Conservation (phyloP, 176 grass and related monocot species). For the Triticum monococcum region DNA sequence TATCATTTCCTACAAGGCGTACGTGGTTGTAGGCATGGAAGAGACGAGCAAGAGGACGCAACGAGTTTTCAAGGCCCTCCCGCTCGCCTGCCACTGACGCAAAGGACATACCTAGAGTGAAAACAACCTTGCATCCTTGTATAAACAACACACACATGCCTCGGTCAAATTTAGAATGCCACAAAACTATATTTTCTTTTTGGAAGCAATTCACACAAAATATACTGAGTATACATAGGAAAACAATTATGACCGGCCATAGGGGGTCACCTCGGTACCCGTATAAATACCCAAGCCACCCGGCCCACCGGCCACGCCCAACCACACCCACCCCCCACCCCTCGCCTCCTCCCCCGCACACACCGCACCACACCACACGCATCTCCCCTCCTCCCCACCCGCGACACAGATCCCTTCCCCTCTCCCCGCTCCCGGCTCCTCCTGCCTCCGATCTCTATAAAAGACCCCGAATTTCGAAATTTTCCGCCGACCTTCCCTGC, state of each 20-base stretch:
- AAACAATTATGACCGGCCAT: constrained; percentile 27
- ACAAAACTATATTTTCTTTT: background rate
- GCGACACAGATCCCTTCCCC: constrained; percentile 25
- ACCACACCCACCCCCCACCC: background rate
- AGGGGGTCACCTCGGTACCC: background rate
- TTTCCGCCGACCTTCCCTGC: background rate
- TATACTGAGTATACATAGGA: too few species aligned
- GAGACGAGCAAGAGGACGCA: too few species aligned
- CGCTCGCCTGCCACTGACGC: too few species aligned
- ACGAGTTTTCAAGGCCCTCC: too few species aligned
- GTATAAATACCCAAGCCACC: background rate
- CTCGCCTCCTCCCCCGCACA: background rate
- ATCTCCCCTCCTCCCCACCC: background rate
- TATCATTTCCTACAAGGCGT: background rate
- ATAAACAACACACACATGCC: background rate
- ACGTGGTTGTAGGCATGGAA: fast-evolving
- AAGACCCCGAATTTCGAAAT: constrained; percentile 58
- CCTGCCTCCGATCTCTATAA: constrained; percentile 62
- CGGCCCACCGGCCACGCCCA: constrained; percentile 12
- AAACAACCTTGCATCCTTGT: too few species aligned
- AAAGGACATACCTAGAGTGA: too few species aligned
- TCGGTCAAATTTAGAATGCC: fast-evolving
- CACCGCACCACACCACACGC: background rate
- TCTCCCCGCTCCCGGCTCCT: background rate
- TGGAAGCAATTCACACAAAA: background rate